Conservation (phyloP, 768 basidiomycete genomes). For the Daedalea quercina region DNA sequence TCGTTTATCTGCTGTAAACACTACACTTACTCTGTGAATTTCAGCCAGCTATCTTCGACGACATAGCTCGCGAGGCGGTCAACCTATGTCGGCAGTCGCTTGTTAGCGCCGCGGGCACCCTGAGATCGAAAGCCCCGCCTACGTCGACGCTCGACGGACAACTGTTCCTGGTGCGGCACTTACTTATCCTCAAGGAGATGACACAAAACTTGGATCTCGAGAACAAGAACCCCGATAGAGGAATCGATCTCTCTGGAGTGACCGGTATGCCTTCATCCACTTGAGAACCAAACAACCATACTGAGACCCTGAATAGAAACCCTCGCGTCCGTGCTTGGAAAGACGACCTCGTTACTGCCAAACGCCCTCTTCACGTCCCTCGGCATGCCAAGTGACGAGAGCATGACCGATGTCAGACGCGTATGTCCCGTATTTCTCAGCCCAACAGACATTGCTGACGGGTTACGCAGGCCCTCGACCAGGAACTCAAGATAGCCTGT, state of each 20-base stretch:
- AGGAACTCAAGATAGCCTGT: conserved; percentile 77
- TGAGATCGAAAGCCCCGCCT: conserved; percentile 44
- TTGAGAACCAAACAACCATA: not conserved
- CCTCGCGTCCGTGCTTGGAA: conserved; percentile 51
- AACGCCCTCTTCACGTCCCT: conserved; percentile 66
- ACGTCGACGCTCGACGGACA: conserved; percentile 56
- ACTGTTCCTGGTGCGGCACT: conserved; percentile 85
- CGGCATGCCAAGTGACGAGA: conserved; percentile 58
- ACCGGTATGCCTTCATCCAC: conserved; percentile 40
- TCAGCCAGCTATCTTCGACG: conserved; percentile 92
- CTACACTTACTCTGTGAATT: no score
- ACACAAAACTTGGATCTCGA: conserved; percentile 66
- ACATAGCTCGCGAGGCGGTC: conserved; percentile 92
- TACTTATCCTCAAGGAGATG: conserved; percentile 90
- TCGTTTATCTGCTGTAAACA: not conserved
- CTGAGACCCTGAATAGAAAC: conserved; percentile 33
- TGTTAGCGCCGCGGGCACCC: conserved; percentile 58
- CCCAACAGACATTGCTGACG: not conserved
- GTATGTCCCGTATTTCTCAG: conserved; percentile 32
- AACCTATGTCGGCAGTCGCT: conserved; percentile 78
- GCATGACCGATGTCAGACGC: conserved; percentile 64
- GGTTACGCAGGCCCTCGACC: conserved; percentile 82
- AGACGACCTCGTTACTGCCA: conserved; percentile 54
- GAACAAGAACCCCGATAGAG: conserved; percentile 35
- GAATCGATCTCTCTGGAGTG: conserved; percentile 43